Evolutionary conservation across 768 basidiomycete genomes (phyloP), one percentile per base, ranked within the genome.

Genomic region (Auriscalpium vulgare): DNA sequence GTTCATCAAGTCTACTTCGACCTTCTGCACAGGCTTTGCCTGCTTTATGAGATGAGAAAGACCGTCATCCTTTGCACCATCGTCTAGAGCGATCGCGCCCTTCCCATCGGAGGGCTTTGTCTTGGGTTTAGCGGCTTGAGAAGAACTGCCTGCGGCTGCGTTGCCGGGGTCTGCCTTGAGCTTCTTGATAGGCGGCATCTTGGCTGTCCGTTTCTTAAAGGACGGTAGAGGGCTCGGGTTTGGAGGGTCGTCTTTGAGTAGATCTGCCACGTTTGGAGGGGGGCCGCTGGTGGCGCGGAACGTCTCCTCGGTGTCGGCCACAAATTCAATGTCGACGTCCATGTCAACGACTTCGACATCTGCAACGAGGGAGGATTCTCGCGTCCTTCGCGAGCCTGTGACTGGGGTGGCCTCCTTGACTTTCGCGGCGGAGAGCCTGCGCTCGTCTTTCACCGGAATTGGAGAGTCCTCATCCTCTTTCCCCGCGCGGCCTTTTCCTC

Each of bases 1-100:
- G 51, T 64, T 56, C 38, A 53, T 62, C 8, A 65, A 46, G 56
- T 65, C 62, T 37, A 65, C 57, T 40, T 65, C 64, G 21, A 56
- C 56, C 29, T 51, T 51, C 17, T 55, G 53, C n/a, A 47, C 52
- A 35, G 60, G 52, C 38, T 58, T 50, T 47, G 57, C 54, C n/a
- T 59, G 60, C 54, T 56, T 57, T 51, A 56, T 58, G 45, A 63
- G 38, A 9, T 47, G 50, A 8, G 62, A 51, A 29, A 63, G 38
- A 14, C 57, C 48, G 47, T 62, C 60, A 29, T 46, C 52, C 9
- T 45, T 21, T 36, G 13, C 52, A 40, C 52, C 50, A 23, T 51
- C 56, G 21, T 45, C 51, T 10, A 50, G 19, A 40, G 29, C 17
- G 40, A 53, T 8, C 10, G 50, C 56, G 35, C 50, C 29, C 34